Conservation (phyloP, 106 monocot genomes). For the Xerophyta viscosa region DNA sequence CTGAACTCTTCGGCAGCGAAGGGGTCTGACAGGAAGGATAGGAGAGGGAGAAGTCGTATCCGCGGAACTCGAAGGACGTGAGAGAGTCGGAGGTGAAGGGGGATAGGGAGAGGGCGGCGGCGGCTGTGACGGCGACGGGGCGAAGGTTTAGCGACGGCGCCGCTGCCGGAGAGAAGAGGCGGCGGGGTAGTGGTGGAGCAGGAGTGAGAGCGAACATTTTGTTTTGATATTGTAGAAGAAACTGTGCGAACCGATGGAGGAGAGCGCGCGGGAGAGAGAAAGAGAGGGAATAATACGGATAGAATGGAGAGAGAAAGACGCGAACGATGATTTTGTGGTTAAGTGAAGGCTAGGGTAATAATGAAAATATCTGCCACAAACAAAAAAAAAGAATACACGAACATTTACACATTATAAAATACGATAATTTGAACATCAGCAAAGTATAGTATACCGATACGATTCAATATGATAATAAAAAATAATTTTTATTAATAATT, state of each 20-base stretch:
- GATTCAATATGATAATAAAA: too few relatives aligned
- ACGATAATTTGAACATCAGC: too few relatives aligned
- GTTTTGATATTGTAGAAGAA: neutral
- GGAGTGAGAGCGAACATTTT: constrained; percentile 4
- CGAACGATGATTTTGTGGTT: too few relatives aligned
- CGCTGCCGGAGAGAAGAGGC: constrained; percentile 1
- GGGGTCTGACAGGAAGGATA: constrained; percentile 37
- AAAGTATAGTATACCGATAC: too few relatives aligned
- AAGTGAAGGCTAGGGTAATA: too few relatives aligned
- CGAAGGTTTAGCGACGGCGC: neutral
- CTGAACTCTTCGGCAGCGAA: constrained; percentile 25
- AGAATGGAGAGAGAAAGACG: too few relatives aligned
- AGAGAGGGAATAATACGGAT: too few relatives aligned
- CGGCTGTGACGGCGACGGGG: constrained; percentile 4
- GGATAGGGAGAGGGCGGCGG: constrained; percentile 1
- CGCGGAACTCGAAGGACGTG: constrained; percentile 9
- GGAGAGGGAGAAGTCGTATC: constrained; percentile 10
- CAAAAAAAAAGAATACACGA: too few relatives aligned
- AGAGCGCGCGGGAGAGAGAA: too few relatives aligned
- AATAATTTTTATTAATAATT: too few relatives aligned
- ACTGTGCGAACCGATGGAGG: neutral
- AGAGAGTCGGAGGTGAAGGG: neutral
- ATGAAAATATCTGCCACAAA: too few relatives aligned
- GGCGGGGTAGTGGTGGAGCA: neutral
- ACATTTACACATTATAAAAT: too few relatives aligned